phyloP scores from a whole-genome alignment of 805 yeast genomes.

The Osmozyma mogii region DNA sequence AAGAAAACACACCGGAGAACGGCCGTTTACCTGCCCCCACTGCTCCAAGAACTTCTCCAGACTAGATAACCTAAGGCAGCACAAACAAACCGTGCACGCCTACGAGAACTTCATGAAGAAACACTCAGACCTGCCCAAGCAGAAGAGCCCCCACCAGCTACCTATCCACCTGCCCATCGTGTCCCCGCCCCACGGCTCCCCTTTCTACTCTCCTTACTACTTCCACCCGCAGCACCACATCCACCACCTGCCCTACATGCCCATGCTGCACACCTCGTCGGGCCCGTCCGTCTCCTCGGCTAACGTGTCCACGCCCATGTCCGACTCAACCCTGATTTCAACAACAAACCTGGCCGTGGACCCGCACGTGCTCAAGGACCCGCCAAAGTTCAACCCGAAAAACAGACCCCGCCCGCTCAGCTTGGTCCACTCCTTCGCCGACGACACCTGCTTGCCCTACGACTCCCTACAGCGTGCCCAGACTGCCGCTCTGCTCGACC shows the following conservation, averaged over 20 bases:
- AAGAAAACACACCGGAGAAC: slow-evolving; percentile 88
- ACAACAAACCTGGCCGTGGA: too few species aligned
- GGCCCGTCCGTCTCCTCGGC: slow-evolving; percentile 1
- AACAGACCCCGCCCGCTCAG: slow-evolving; percentile 33
- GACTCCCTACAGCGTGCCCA: slow-evolving; percentile 4
- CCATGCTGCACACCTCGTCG: not conserved
- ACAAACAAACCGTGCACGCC: slow-evolving; percentile 65
- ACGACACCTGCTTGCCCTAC: slow-evolving; percentile 7
- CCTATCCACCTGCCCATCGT: too few species aligned
- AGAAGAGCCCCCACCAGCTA: too few species aligned
- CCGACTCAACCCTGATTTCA: not conserved
- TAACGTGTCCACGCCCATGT: too few species aligned
- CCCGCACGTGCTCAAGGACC: not conserved
- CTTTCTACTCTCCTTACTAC: slow-evolving; percentile 2
- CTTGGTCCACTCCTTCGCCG: slow-evolving; percentile 24
- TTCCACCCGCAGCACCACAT: slow-evolving; percentile 2
- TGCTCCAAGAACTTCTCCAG: slow-evolving; percentile 75
- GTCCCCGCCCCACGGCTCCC: not conserved
- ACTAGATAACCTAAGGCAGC: slow-evolving; percentile 84
- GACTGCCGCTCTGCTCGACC: slow-evolving; percentile 3
- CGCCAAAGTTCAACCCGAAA: slow-evolving; percentile 27
- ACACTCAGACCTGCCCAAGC: too few species aligned
- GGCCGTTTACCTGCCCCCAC: slow-evolving; percentile 84
- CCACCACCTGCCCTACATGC: slow-evolving; percentile 1
- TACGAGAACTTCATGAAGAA: slow-evolving; percentile 23